Evolutionary conservation across 352 stramenopile species (phyloP).

Genomic region (Globisporangium abappressorium): DNA sequence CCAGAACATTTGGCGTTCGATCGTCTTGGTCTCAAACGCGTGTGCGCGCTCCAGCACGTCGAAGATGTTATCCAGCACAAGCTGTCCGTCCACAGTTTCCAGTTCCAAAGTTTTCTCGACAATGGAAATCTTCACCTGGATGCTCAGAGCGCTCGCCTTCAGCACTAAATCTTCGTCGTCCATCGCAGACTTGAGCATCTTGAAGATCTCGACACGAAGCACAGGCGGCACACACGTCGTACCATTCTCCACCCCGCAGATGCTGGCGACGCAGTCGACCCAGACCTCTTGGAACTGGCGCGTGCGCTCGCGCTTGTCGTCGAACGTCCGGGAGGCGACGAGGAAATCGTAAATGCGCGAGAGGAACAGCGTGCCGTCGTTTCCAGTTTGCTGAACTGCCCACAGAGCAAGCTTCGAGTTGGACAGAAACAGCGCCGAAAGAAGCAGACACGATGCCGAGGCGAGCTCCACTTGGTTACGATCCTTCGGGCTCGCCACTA

Average conservation of each 20-base stretch:
- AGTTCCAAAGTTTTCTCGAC: constrained; percentile 81
- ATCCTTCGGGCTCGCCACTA: constrained; percentile 40
- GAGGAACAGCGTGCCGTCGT: constrained; percentile 60
- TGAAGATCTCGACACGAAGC: constrained; percentile 74
- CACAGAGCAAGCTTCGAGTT: constrained; percentile 81
- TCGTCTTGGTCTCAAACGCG: constrained; percentile 37
- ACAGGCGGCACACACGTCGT: constrained; percentile 56
- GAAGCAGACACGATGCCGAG: constrained; percentile 60
- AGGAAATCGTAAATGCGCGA: constrained; percentile 57
- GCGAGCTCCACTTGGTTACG: constrained; percentile 47
- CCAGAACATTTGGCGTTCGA: constrained; percentile 51
- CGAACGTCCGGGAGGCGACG: constrained; percentile 44
- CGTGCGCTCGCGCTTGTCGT: constrained; percentile 38
- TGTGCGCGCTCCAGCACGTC: constrained; percentile 68
- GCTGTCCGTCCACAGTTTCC: constrained; percentile 52
- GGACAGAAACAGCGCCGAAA: constrained; percentile 76
- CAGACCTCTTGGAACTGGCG: constrained; percentile 72
- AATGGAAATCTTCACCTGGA: constrained; percentile 80
- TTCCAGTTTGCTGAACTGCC: constrained; percentile 61
- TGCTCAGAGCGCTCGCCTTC: constrained; percentile 68
- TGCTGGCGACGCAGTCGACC: constrained; percentile 77
- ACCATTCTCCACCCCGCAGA: constrained; percentile 75
- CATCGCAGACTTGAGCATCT: constrained; percentile 62
- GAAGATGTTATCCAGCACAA: constrained; percentile 72
- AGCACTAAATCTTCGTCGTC: constrained; percentile 77